Percentiles rank a stretch among this genome's conserved stretches.
phyloP scores from a whole-genome alignment of 164 flowering plant genomes.

The Vitis rupestris region DNA sequence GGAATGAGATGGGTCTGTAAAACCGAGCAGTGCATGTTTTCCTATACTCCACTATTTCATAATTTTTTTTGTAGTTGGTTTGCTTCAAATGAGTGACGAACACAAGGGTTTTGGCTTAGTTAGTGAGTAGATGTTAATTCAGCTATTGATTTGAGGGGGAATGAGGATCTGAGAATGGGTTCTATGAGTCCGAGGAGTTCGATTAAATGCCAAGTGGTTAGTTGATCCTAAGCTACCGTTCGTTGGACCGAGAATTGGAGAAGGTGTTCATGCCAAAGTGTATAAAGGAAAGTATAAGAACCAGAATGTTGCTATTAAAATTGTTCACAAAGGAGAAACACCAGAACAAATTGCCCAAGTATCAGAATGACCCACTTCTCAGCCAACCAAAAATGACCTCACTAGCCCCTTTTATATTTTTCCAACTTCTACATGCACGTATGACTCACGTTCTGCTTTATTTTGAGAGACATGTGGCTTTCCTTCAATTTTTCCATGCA shows the following conservation, averaged over 20 bases:
- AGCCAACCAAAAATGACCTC: too few species aligned
- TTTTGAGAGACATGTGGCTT: too few species aligned
- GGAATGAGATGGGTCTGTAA: slow-evolving; percentile 18
- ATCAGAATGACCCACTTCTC: too few species aligned
- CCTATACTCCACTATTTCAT: not conserved
- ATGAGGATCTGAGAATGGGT: slow-evolving; percentile 58
- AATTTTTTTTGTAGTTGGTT: not conserved
- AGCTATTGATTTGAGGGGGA: slow-evolving; percentile 9
- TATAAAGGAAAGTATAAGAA: too few species aligned
- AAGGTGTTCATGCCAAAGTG: too few species aligned
- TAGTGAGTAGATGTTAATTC: not conserved
- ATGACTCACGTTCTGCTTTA: too few species aligned
- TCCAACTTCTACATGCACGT: too few species aligned
- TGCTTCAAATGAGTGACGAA: not conserved
- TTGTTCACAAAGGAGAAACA: too few species aligned
- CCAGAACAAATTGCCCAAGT: too few species aligned
- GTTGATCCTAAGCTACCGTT: slow-evolving; percentile 84
- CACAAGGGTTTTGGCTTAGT: too few species aligned
- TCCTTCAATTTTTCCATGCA: too few species aligned
- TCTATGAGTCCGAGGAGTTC: slow-evolving; percentile 39
- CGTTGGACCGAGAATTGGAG: slow-evolving; percentile 13
- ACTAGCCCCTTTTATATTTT: slow-evolving; percentile 4
- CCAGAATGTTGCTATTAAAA: too few species aligned
- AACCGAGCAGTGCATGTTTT: not conserved
- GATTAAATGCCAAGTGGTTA: slow-evolving; percentile 73